A percentile compares a stretch with the other conserved stretches of the same genome.
Conservation (phyloP, 257 asterid species). For the Scutellaria galericulata region DNA sequence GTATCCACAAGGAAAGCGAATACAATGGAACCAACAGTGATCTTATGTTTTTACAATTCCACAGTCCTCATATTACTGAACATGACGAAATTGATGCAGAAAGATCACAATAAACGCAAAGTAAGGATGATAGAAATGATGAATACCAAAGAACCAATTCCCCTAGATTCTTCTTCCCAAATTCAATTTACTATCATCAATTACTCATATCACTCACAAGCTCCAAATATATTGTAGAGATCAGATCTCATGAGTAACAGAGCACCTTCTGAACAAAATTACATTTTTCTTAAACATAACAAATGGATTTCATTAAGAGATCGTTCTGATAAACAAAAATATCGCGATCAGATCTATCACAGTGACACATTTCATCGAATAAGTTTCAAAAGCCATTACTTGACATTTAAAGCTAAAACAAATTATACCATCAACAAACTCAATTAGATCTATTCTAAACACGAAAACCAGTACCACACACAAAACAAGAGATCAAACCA, state of each 20-base stretch:
- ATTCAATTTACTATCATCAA: neutral
- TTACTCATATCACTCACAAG: conserved; percentile 10
- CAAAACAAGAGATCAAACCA: conserved; percentile 30
- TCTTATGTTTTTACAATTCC: conserved; percentile 6
- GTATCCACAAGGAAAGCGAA: conserved; percentile 18
- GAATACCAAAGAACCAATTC: neutral
- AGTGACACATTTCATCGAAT: conserved; percentile 23
- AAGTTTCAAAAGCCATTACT: conserved; percentile 25
- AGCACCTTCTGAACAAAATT: conserved; percentile 20
- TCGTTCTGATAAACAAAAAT: neutral
- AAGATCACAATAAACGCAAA: neutral
- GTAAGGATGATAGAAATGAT: neutral
- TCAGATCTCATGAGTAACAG: conserved; percentile 30
- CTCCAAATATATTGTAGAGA: conserved; percentile 13
- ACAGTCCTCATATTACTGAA: neutral
- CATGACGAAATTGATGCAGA: neutral
- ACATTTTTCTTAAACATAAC: neutral
- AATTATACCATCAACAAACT: conserved; percentile 8
- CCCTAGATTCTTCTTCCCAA: conserved; percentile 18
- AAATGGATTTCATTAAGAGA: conserved; percentile 15
- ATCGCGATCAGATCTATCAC: conserved; percentile 36
- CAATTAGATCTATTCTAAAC: conserved; percentile 23
- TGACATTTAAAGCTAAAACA: conserved; percentile 16
- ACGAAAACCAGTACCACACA: conserved; percentile 1
- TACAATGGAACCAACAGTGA: conserved; percentile 10